Evolutionary conservation across 2,329 filamentous ascomycete genomes (phyloP).

Genomic region (Hypomyces rosellus): DNA sequence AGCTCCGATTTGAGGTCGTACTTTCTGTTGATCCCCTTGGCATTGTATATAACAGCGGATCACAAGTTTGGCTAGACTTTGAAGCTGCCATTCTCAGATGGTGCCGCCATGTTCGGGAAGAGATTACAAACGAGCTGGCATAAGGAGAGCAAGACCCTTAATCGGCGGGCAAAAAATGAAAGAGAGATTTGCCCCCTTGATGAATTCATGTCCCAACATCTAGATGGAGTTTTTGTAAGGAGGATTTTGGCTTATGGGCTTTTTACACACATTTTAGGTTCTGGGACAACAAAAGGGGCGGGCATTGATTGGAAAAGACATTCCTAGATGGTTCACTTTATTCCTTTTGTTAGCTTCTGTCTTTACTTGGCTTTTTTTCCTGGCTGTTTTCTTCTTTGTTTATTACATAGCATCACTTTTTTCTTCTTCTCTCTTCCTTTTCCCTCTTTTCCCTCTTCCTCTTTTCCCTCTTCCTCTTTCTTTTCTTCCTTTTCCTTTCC

Average conservation of each 20-base stretch:
- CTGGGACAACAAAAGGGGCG: not conserved
- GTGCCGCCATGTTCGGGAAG: slow-evolving; percentile 75
- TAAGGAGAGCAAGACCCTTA: not conserved
- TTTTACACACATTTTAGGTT: slow-evolving; percentile 2
- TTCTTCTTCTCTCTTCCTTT: slow-evolving; percentile 1
- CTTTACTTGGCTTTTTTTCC: not conserved
- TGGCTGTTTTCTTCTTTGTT: not conserved
- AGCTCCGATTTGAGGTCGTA: slow-evolving; percentile 85
- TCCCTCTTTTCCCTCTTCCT: not conserved
- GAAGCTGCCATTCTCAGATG: slow-evolving; percentile 78
- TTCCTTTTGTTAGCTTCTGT: not conserved
- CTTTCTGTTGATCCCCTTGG: slow-evolving; percentile 80
- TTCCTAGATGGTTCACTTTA: not conserved
- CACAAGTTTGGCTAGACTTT: slow-evolving; percentile 70
- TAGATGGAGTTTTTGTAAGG: slow-evolving; percentile 6
- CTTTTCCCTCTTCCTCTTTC: slow-evolving; percentile 4
- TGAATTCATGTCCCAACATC: slow-evolving; percentile 10
- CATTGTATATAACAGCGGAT: slow-evolving; percentile 68
- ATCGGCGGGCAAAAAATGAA: not conserved
- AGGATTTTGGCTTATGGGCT: not conserved
- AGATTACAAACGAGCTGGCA: slow-evolving; percentile 64
- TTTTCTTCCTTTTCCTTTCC: not conserved
- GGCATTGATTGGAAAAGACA: not conserved
- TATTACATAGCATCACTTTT: not conserved
- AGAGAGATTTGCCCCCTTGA: slow-evolving; percentile 2